These are phyloP conservation scores for Coemansia sp. DNA, from an alignment of 192 early-diverging fungal species.

Conservation along the genomic window DNA sequence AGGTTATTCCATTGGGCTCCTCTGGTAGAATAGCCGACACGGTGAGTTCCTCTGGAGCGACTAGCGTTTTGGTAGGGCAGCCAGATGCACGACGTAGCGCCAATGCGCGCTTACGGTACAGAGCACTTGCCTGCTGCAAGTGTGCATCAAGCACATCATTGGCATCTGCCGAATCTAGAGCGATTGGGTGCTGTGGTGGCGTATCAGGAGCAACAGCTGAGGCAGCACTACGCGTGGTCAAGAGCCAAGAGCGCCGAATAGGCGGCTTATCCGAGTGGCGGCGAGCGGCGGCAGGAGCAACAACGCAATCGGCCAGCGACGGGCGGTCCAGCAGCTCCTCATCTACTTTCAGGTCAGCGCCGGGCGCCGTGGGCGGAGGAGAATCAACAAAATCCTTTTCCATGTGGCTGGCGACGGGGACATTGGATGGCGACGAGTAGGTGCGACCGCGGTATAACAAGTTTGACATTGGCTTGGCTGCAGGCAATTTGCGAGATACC, in stretches of 20 bases:
- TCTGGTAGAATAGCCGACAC: slow-evolving; percentile 25
- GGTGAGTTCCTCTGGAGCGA: slow-evolving; percentile 28
- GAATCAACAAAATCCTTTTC: not conserved
- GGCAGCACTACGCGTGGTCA: not conserved
- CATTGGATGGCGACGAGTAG: not conserved
- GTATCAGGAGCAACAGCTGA: not conserved
- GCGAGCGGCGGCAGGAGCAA: not conserved
- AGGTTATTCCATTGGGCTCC: slow-evolving; percentile 36
- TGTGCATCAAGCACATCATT: not conserved
- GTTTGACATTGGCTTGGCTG: slow-evolving; percentile 19
- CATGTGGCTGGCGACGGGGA: not conserved
- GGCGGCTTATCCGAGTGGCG: not conserved
- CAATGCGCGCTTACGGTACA: slow-evolving; percentile 41
- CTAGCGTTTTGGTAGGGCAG: slow-evolving; percentile 11
- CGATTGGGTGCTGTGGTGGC: not conserved
- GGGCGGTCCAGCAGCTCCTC: not conserved
- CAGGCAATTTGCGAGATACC: not conserved
- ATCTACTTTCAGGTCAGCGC: not conserved
- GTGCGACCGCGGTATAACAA: slow-evolving; percentile 14
- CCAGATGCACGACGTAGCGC: slow-evolving; percentile 36
- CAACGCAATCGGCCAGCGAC: not conserved
- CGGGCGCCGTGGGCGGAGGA: not conserved
- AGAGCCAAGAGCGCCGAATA: not conserved
- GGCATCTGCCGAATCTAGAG: not conserved
- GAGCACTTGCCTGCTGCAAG: not conserved